phyloP scores from a whole-genome alignment of 169 alveolate species.

The Babesia ovis region DNA sequence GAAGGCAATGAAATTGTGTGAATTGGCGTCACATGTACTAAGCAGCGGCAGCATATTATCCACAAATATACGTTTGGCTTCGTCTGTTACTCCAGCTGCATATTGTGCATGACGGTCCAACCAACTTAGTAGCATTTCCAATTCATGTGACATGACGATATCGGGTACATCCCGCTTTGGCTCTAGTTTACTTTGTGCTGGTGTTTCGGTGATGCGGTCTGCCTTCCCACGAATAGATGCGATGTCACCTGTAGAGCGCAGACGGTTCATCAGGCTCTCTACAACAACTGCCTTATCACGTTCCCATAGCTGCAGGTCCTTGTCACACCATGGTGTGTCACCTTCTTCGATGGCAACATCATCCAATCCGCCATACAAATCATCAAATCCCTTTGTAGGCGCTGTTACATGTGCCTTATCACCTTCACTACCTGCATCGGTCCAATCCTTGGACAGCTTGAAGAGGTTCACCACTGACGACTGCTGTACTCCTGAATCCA shows the following conservation, averaged over 20 bases:
- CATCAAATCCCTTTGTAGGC: conserved; percentile 1
- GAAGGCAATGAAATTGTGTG: conserved; percentile 39
- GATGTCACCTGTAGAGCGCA: conserved; percentile 6
- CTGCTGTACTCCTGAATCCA: conserved; percentile 36
- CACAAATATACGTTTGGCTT: conserved; percentile 42
- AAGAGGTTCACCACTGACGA: conserved; percentile 61
- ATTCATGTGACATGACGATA: conserved; percentile 47
- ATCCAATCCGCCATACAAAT: background rate
- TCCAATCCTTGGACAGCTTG: conserved; percentile 53
- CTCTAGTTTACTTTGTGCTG: background rate
- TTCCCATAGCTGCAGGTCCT: conserved; percentile 69
- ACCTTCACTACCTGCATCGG: background rate
- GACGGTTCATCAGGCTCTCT: conserved; percentile 47
- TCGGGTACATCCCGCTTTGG: conserved; percentile 31
- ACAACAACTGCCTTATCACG: conserved; percentile 55
- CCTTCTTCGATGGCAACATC: conserved; percentile 7
- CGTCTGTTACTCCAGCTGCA: conserved; percentile 12
- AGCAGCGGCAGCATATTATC: conserved; percentile 56
- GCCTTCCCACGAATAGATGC: background rate
- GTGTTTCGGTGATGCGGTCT: background rate
- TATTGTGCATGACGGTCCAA: conserved; percentile 34
- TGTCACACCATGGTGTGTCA: conserved; percentile 25
- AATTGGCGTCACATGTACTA: conserved; percentile 15
- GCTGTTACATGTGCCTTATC: background rate
- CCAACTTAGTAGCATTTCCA: conserved; percentile 57